Conservation (phyloP, 148 eudicot species). For the Rhododendron griersonianum region DNA sequence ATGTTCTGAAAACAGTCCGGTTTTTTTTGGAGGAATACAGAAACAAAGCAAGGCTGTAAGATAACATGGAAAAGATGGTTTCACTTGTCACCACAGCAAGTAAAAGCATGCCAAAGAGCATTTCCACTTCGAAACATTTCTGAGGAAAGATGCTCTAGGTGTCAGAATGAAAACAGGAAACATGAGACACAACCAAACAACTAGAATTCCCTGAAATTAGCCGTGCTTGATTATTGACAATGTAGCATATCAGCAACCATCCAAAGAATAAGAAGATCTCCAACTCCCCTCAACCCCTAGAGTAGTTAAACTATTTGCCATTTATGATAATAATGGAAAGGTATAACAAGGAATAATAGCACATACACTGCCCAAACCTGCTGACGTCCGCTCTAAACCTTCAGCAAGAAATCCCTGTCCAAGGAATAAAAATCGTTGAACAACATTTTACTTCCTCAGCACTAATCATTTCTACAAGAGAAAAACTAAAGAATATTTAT, state of each 20-base stretch:
- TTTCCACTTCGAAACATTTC: neutral
- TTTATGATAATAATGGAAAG: neutral
- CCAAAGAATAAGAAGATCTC: neutral
- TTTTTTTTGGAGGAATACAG: neutral
- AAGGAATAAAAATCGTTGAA: conserved; percentile 7
- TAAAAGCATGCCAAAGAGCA: neutral
- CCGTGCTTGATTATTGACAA: neutral
- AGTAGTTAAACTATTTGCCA: neutral
- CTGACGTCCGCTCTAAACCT: conserved; percentile 88
- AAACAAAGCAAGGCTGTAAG: neutral
- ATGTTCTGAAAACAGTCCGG: neutral
- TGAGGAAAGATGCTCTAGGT: neutral
- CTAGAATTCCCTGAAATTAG: neutral
- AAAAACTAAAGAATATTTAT: neutral
- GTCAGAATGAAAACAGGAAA: neutral
- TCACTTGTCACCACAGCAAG: neutral
- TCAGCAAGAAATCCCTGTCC: conserved; percentile 92
- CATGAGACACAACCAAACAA: neutral
- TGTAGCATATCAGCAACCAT: neutral
- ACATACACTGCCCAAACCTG: conserved; percentile 98
- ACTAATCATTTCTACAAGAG: neutral
- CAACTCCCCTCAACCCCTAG: neutral
- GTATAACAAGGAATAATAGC: conserved; percentile 9
- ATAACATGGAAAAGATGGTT: neutral
- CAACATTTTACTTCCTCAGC: neutral